phyloP scores from a whole-genome alignment of 768 basidiomycete genomes.

The Thelephora ganbajun region DNA sequence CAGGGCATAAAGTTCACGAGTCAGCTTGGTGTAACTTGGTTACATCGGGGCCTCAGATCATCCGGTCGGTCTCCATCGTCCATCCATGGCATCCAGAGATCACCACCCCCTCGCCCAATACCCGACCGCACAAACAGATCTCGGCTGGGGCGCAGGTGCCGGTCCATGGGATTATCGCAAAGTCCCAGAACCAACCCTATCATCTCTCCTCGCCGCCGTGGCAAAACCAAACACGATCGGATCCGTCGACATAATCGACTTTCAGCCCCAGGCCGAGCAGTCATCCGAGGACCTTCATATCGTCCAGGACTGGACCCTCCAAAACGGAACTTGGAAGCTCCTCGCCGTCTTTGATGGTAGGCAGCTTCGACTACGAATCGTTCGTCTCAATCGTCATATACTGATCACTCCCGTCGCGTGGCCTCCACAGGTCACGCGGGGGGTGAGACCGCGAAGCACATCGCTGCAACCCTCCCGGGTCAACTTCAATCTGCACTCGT shows the following conservation, averaged over 20 bases:
- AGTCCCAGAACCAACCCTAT: constrained; percentile 26
- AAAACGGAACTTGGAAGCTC: constrained; percentile 28
- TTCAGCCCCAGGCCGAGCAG: constrained; percentile 29
- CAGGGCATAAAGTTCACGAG: no score
- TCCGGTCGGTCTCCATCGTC: no score
- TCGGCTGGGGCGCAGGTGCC: constrained; percentile 31
- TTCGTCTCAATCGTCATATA: background rate
- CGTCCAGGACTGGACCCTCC: constrained; percentile 27
- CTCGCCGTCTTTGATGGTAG: constrained; percentile 33
- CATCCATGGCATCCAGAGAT: no score
- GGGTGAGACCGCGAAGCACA: constrained; percentile 32
- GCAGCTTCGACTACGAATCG: background rate
- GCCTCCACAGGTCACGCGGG: constrained; percentile 29
- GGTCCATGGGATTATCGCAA: constrained; percentile 41
- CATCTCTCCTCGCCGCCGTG: constrained; percentile 24
- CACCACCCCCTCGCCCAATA: no score
- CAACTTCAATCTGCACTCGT: constrained; percentile 26
- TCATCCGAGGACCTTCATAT: constrained; percentile 20
- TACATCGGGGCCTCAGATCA: no score
- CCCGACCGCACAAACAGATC: constrained; percentile 24
- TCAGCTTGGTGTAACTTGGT: no score
- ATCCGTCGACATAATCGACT: constrained; percentile 25
- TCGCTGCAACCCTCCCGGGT: constrained; percentile 24
- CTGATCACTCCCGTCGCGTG: background rate
- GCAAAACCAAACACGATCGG: constrained; percentile 21